These are phyloP conservation scores for Trametes meyenii DNA, from an alignment of 768 basidiomycete genomes.

Conservation along the genomic window DNA sequence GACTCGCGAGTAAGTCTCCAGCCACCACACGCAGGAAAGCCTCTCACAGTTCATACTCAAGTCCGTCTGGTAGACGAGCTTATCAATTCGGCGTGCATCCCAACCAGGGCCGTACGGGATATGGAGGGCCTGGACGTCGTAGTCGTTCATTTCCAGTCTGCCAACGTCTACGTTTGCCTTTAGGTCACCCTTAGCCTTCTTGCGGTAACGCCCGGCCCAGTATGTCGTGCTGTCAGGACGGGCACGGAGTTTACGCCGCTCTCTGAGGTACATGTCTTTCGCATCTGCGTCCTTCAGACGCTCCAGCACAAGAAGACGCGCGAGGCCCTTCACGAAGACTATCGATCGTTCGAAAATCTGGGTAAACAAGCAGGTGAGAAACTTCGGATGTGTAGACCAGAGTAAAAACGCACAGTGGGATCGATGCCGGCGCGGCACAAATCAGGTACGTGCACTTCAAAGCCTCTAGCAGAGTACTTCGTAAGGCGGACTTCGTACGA, in stretches of 20 bases:
- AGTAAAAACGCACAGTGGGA: constrained; percentile 50
- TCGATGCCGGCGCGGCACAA: constrained; percentile 55
- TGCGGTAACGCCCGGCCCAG: constrained; percentile 37
- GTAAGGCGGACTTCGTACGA: constrained; percentile 65
- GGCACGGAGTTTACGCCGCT: constrained; percentile 52
- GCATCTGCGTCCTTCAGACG: constrained; percentile 49
- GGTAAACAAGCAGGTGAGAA: not conserved
- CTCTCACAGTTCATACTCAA: constrained; percentile 29
- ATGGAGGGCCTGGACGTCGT: constrained; percentile 56
- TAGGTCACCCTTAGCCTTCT: constrained; percentile 56
- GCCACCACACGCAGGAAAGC: constrained; percentile 1
- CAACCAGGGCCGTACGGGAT: constrained; percentile 66
- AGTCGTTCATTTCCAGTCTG: constrained; percentile 58
- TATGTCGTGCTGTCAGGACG: constrained; percentile 40
- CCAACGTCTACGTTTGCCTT: constrained; percentile 46
- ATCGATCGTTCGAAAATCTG: constrained; percentile 67
- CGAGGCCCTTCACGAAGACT: constrained; percentile 57
- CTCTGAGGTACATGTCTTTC: constrained; percentile 50
- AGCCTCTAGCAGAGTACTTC: constrained; percentile 57
- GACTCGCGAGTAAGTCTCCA: constrained; percentile 24
- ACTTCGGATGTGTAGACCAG: not conserved
- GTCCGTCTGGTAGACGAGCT: constrained; percentile 56
- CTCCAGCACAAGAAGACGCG: constrained; percentile 63
- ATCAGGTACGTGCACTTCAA: constrained; percentile 59
- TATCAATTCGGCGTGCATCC: constrained; percentile 58